These are phyloP conservation scores for Gentiana dahurica DNA, from an alignment of 257 asterid genomes.

Conservation along the genomic window DNA sequence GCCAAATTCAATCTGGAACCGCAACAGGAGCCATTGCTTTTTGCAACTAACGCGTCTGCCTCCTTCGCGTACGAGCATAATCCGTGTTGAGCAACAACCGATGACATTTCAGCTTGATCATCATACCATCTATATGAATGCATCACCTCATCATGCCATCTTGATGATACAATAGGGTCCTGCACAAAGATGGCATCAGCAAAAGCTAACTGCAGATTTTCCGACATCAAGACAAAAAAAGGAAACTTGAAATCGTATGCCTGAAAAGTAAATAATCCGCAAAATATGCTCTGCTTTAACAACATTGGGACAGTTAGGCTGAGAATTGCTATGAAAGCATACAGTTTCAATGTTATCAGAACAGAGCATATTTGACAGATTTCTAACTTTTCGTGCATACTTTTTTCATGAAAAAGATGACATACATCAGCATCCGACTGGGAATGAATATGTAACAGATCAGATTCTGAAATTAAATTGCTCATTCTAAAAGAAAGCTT, in stretches of 20 bases:
- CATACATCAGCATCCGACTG: conserved; percentile 44
- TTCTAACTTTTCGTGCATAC: too few species aligned
- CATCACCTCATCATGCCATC: conserved; percentile 24
- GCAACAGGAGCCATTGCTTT: conserved; percentile 22
- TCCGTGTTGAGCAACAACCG: conserved; percentile 67
- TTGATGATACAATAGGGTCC: conserved; percentile 45
- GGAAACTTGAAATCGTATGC: not conserved
- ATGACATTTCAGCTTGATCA: conserved; percentile 62
- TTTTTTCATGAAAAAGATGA: not conserved
- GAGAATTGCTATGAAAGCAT: too few species aligned
- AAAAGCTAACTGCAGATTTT: not conserved
- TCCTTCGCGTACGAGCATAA: conserved; percentile 61
- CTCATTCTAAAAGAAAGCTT: conserved; percentile 38
- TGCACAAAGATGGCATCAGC: conserved; percentile 20
- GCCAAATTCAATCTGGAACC: conserved; percentile 43
- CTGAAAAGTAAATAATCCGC: not conserved
- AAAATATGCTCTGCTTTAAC: too few species aligned
- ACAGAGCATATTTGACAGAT: too few species aligned
- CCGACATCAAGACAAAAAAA: not conserved
- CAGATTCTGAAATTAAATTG: conserved; percentile 68
- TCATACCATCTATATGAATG: conserved; percentile 52
- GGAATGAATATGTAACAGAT: conserved; percentile 54
- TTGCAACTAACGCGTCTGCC: conserved; percentile 36
- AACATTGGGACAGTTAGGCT: too few species aligned
- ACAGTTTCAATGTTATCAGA: too few species aligned